A percentile compares a stretch with the other conserved stretches of the same genome.
Conservation (phyloP, 176 grass and related monocot species). For the Musa acuminata region DNA sequence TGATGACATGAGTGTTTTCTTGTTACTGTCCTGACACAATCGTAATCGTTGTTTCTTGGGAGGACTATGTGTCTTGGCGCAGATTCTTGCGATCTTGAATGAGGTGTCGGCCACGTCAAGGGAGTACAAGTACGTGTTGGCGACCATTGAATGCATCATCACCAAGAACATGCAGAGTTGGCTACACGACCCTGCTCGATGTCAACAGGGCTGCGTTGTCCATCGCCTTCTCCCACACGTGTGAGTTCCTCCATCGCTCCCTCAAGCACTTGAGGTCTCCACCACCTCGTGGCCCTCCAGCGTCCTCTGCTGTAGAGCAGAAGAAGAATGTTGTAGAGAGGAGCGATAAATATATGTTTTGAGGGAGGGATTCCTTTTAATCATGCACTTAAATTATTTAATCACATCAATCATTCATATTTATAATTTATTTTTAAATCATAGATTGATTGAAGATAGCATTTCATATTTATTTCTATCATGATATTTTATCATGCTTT, state of each 20-base stretch:
- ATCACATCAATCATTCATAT: too few species aligned
- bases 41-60: too few species aligned
- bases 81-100: slow-evolving; percentile 26
- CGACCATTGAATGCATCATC: slow-evolving; percentile 23
- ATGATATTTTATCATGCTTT: too few species aligned
- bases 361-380: too few species aligned
- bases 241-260: slow-evolving; percentile 26
- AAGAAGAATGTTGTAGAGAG: too few species aligned
- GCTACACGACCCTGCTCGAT: slow-evolving; percentile 20
- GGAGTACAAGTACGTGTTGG: slow-evolving; percentile 35
- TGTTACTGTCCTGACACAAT: too few species aligned
- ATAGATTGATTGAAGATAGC: too few species aligned
- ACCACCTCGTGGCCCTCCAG: slow-evolving; percentile 12
- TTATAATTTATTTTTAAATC: too few species aligned
- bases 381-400: too few species aligned
- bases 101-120: slow-evolving; percentile 27
- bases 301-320: background rate
- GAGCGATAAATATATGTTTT: too few species aligned
- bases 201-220: slow-evolving; percentile 22
- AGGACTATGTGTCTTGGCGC: background rate
- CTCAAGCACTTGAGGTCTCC: slow-evolving; percentile 19
- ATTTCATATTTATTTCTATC: too few species aligned
- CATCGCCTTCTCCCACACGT: slow-evolving; percentile 28
- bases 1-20: too few species aligned
- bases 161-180: slow-evolving; percentile 25